phyloP scores from a whole-genome alignment of 2,329 filamentous ascomycete species.

The Leptographium radiaticola region DNA sequence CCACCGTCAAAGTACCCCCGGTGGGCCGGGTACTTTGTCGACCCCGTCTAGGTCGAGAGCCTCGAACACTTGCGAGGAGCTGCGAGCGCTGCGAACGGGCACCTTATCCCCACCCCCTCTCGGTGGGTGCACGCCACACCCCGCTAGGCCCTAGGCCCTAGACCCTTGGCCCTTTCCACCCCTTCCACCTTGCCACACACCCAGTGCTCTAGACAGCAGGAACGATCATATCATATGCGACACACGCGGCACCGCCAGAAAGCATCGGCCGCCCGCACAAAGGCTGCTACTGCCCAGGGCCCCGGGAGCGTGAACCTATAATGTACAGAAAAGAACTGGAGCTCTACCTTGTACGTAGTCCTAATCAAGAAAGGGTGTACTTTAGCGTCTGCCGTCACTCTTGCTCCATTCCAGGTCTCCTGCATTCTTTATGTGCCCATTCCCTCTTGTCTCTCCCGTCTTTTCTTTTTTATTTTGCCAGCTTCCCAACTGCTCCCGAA shows the following conservation, averaged over 20 bases:
- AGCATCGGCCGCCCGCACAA: not conserved
- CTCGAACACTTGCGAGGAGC: not conserved
- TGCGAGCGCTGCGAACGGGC: too few species aligned
- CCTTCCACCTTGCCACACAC: not conserved
- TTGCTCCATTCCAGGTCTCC: not conserved
- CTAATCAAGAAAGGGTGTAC: not conserved
- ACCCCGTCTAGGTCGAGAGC: not conserved
- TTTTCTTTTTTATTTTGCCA: not conserved
- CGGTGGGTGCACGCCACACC: not conserved
- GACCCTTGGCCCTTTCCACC: not conserved
- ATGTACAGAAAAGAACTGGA: not conserved
- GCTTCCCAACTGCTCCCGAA: conserved; percentile 5
- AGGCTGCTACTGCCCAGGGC: not conserved
- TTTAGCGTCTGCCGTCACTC: not conserved
- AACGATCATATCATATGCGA: not conserved
- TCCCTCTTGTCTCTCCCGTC: not conserved
- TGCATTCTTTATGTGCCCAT: not conserved
- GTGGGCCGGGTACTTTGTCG: not conserved
- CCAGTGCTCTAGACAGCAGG: not conserved
- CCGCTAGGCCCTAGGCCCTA: not conserved
- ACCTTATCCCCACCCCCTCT: not conserved
- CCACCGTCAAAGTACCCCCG: not conserved
- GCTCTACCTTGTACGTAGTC: not conserved
- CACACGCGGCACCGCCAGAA: not conserved
- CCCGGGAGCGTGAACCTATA: not conserved